These are phyloP conservation scores for Backusella morwellensis DNA, from an alignment of 192 early-diverging fungal species.

Conservation along the genomic window DNA sequence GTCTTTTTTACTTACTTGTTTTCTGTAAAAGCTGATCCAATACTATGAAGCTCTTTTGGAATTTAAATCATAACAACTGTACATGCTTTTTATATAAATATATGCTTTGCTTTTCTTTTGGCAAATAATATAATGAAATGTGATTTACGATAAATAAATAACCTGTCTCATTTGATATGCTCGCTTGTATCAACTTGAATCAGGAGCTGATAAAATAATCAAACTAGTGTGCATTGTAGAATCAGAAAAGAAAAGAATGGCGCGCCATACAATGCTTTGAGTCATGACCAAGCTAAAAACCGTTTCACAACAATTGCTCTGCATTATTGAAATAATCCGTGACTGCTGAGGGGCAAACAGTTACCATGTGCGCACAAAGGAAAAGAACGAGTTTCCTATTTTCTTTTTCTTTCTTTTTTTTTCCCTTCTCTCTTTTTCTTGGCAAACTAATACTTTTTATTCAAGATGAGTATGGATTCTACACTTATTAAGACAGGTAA, in stretches of 20 bases:
- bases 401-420: neutral
- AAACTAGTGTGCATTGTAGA: too few relatives aligned
- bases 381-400: neutral
- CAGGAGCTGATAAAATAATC: too few relatives aligned
- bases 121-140: too few relatives aligned
- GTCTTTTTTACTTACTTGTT: neutral
- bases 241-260: too few relatives aligned
- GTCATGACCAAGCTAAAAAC: too few relatives aligned
- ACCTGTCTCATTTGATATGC: neutral
- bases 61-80: neutral
- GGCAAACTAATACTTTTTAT: neutral
- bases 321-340: neutral
- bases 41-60: neutral
- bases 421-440: neutral
- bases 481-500: conserved; percentile 53
- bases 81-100: neutral
- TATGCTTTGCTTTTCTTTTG: neutral
- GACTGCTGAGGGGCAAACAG: neutral
- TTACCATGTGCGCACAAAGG: neutral
- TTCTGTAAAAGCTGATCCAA: neutral
- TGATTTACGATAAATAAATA: neutral
- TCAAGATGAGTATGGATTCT: conserved; percentile 44
- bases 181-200: too few relatives aligned
- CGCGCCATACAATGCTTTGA: too few relatives aligned
- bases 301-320: neutral